phyloP scores from a whole-genome alignment of 2,329 filamentous ascomycete genomes.

The Colletotrichum navitas region DNA sequence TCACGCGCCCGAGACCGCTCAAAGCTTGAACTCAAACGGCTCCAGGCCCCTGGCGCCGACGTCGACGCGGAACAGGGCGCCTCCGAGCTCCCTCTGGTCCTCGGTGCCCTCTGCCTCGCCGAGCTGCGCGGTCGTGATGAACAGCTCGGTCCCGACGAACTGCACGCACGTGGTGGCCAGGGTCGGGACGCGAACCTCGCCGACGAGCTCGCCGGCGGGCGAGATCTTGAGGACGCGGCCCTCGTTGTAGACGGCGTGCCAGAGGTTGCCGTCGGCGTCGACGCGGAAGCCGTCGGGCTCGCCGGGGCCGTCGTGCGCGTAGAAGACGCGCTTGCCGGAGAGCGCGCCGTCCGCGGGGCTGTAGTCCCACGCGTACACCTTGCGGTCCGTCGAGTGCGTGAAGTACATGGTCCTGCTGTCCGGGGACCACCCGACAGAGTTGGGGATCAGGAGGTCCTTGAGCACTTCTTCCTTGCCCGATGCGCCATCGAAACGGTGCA shows the following conservation, averaged over 20 bases:
- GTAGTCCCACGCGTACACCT: constrained; percentile 83
- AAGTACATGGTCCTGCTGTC: constrained; percentile 83
- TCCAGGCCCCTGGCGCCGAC: constrained; percentile 77
- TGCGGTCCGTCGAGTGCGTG: constrained; percentile 79
- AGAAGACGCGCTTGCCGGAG: constrained; percentile 78
- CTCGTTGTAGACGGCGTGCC: constrained; percentile 89
- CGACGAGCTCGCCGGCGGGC: constrained; percentile 76
- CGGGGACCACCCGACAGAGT: constrained; percentile 84
- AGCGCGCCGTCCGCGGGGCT: constrained; percentile 72
- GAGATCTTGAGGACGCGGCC: constrained; percentile 80
- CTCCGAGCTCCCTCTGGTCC: constrained; percentile 71
- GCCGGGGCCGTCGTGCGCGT: constrained; percentile 73
- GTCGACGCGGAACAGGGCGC: constrained; percentile 81
- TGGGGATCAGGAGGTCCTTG: constrained; percentile 80
- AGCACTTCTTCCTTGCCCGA: constrained; percentile 71
- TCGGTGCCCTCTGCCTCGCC: constrained; percentile 73
- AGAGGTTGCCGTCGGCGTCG: constrained; percentile 87
- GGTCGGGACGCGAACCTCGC: constrained; percentile 82
- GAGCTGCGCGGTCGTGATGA: constrained; percentile 81
- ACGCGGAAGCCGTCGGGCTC: constrained; percentile 88
- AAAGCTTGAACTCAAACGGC: constrained; percentile 73
- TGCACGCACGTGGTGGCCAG: constrained; percentile 83
- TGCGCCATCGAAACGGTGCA: constrained; percentile 78
- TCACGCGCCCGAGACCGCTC: neutral
- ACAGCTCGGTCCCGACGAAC: constrained; percentile 80